phyloP scores from a whole-genome alignment of 1,284 basidiomycete species.

The Microbotryomycetes sp. region DNA sequence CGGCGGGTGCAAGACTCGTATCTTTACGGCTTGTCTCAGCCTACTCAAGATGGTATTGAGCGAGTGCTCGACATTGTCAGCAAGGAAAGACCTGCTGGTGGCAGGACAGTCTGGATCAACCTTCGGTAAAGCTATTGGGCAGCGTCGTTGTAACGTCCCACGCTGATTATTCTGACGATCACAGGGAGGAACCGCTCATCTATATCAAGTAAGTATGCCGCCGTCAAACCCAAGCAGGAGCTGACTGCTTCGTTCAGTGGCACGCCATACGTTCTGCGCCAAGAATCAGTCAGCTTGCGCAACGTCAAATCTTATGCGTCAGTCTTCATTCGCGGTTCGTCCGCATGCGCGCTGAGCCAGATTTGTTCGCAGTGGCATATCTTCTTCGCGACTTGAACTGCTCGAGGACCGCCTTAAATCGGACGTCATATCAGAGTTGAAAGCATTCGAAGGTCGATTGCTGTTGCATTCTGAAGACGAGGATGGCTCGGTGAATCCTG shows the following conservation, averaged over 20 bases:
- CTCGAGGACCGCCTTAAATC: constrained; percentile 85
- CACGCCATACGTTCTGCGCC: constrained; percentile 45
- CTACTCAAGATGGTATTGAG: constrained; percentile 80
- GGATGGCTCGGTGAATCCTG: constrained; percentile 81
- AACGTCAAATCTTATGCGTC: constrained; percentile 40
- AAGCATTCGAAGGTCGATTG: constrained; percentile 74
- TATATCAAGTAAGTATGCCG: constrained; percentile 79
- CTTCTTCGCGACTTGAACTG: constrained; percentile 72
- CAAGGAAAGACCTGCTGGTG: constrained; percentile 53
- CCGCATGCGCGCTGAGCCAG: too few relatives aligned
- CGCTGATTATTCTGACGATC: not conserved
- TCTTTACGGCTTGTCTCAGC: constrained; percentile 83
- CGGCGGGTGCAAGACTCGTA: constrained; percentile 73
- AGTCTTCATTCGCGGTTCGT: not conserved
- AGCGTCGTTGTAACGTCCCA: not conserved
- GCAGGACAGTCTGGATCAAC: constrained; percentile 73
- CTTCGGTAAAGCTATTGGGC: constrained; percentile 46
- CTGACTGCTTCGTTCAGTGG: constrained; percentile 1
- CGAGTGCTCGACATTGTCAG: constrained; percentile 55
- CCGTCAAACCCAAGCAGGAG: accelerated
- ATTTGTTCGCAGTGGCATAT: constrained; percentile 70
- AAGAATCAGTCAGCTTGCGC: constrained; percentile 38
- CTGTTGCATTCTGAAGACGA: constrained; percentile 83
- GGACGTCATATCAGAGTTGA: constrained; percentile 78
- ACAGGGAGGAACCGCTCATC: constrained; percentile 69